Conservation (phyloP, 2,329 filamentous ascomycete genomes). For the Ramularia collo-cygni region DNA sequence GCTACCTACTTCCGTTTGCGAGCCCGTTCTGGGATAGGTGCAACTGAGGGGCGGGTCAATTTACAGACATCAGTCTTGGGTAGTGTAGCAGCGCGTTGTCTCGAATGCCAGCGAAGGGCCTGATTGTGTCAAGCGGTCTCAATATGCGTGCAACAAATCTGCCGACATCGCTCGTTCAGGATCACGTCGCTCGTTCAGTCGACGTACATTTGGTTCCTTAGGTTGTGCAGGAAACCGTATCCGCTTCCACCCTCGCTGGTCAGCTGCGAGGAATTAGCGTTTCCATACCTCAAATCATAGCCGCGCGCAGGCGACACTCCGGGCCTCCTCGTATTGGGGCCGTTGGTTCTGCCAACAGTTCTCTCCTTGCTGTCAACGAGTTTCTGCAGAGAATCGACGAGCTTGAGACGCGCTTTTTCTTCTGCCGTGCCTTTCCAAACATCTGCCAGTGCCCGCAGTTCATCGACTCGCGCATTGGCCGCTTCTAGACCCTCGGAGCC, state of each 20-base stretch:
- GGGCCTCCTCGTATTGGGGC: constrained; percentile 7
- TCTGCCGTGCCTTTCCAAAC: constrained; percentile 96
- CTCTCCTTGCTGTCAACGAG: constrained; percentile 68
- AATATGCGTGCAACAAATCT: too few relatives aligned
- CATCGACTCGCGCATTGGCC: constrained; percentile 66
- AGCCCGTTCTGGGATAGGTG: too few relatives aligned
- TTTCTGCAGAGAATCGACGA: constrained; percentile 74
- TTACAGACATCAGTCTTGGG: too few relatives aligned
- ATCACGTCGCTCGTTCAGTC: too few relatives aligned
- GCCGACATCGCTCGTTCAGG: too few relatives aligned
- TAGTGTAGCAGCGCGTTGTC: too few relatives aligned
- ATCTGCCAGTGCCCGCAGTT: constrained; percentile 65
- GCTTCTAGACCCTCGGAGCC: constrained; percentile 62
- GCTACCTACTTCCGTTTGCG: too few relatives aligned
- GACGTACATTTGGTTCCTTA: constrained; percentile 34
- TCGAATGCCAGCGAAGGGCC: too few relatives aligned
- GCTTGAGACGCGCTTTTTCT: constrained; percentile 73
- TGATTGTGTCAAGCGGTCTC: too few relatives aligned
- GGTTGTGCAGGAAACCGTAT: constrained; percentile 47
- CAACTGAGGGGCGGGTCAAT: too few relatives aligned
- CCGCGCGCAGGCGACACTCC: constrained; percentile 17
- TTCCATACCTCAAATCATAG: constrained; percentile 26
- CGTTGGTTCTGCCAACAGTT: constrained; percentile 33
- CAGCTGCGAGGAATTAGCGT: constrained; percentile 9
- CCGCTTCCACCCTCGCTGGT: constrained; percentile 31